Evolutionary conservation across 208 protist genomes (phyloP), one percentile per base, ranked within the genome.

Genomic region (Trypanosoma vivax): DNA sequence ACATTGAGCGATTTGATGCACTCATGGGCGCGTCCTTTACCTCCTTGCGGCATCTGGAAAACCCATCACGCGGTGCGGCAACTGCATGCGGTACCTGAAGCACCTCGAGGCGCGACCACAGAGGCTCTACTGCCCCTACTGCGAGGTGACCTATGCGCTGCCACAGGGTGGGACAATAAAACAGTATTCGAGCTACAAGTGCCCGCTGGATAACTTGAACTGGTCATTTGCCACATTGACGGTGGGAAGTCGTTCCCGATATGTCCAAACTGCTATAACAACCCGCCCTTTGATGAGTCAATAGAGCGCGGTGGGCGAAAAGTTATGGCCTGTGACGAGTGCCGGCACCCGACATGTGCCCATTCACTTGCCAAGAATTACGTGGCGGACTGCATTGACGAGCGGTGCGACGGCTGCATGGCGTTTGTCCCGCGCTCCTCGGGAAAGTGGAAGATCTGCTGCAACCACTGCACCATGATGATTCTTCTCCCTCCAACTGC

Each of bases 11-110:
- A 9, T 97, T 95, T 67, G 90, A 97, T 50, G 73, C 70, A 18
- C 88, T 97, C 30, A 97, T 98, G 79, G 90, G 96, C 13, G 90
- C 90, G 11, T 96, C 90, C 34, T 98, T 98, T 60, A 88, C 82
- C 3, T 58, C 83, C 70, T 98, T 48, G 60, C 79, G 14, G 54
- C 71, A 16, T 69, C 70, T 18, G 89, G 89, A 16, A 88, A 92
- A 55, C 79, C 88, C 2, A 88, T 96, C 37, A 88, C 83, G 4
- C 79, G 76, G 19, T 97, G 94, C 55, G 92, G 90, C 18, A 91
- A 94, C 50, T 97, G 94, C 72, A 77, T 88, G 65, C 81, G 86
- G n/a, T 94, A 93, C 67, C 60, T 92, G 24, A 93, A 90, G 46
- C 80, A 94, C 57, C 46, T 96, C 39, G 60, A 83, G 52, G 77